Evolutionary conservation across 257 asterid genomes (phyloP).

Genomic region (Gardenia jasminoides): DNA sequence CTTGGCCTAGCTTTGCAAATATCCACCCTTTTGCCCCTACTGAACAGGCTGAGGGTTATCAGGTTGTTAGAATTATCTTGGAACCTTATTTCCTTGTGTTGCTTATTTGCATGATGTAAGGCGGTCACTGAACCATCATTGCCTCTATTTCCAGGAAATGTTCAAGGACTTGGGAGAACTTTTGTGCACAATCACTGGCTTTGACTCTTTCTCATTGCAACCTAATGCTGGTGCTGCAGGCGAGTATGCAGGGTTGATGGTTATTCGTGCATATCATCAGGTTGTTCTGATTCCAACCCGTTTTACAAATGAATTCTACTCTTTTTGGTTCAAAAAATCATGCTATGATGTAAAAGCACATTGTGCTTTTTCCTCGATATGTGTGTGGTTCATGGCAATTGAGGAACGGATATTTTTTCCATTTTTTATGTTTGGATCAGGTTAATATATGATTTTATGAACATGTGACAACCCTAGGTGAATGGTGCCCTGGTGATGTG

Average conservation of each 20-base stretch:
- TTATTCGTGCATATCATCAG: constrained; percentile 94
- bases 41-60: constrained; percentile 88
- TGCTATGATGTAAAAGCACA: not conserved
- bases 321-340: not conserved
- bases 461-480: not conserved
- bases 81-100: constrained; percentile 10
- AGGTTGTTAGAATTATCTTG: constrained; percentile 41
- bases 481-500: not conserved
- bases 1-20: constrained; percentile 83
- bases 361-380: not conserved
- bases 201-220: constrained; percentile 95
- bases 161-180: constrained; percentile 87
- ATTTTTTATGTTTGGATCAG: not conserved
- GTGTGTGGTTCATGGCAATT: not conserved
- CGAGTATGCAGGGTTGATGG: constrained; percentile 98
- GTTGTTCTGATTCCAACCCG: constrained; percentile 32
- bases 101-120: not conserved
- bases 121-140: constrained; percentile 2
- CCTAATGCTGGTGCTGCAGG: constrained; percentile 99
- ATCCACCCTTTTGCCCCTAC: constrained; percentile 94
- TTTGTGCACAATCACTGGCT: constrained; percentile 91
- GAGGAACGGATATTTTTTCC: not conserved
- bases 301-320: not conserved
- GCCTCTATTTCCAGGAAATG: constrained; percentile 71
- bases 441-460: not conserved